Evolutionary conservation across 169 alveolate genomes (phyloP).

Genomic region (Cryptosporidium andersoni): DNA sequence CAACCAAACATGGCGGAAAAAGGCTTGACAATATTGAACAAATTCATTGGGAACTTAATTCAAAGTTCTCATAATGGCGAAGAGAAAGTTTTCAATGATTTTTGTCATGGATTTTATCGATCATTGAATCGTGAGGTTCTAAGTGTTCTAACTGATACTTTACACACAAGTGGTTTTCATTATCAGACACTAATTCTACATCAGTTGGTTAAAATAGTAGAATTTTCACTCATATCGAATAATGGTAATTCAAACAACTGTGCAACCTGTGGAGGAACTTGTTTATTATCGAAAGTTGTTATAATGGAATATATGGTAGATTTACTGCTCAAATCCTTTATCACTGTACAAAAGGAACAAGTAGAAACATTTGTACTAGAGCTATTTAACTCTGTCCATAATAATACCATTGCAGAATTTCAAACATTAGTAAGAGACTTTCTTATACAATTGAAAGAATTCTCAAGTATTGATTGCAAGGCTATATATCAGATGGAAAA

Average conservation of each 20-base stretch:
- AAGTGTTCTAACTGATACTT: slow-evolving; percentile 87
- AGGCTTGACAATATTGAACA: slow-evolving; percentile 83
- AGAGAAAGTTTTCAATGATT: slow-evolving; percentile 52
- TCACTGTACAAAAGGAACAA: slow-evolving; percentile 76
- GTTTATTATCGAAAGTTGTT: slow-evolving; percentile 73
- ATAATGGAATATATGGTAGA: slow-evolving; percentile 77
- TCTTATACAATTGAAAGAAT: slow-evolving; percentile 74
- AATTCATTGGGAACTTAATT: slow-evolving; percentile 77
- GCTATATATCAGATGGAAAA: slow-evolving; percentile 44
- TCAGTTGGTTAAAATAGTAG: slow-evolving; percentile 77
- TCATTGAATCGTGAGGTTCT: slow-evolving; percentile 85
- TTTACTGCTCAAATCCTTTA: slow-evolving; percentile 74
- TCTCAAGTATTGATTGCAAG: slow-evolving; percentile 50
- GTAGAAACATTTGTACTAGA: slow-evolving; percentile 76
- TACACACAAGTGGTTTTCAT: slow-evolving; percentile 90
- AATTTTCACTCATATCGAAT: slow-evolving; percentile 73
- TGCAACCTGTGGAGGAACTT: slow-evolving; percentile 29
- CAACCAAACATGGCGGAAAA: slow-evolving; percentile 91
- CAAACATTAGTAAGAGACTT: slow-evolving; percentile 73
- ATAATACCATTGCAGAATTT: slow-evolving; percentile 74
- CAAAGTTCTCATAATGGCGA: slow-evolving; percentile 69
- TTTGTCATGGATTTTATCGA: slow-evolving; percentile 85
- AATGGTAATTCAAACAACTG: slow-evolving; percentile 1
- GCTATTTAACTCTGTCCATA: slow-evolving; percentile 74
- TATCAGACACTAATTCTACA: slow-evolving; percentile 84